A percentile compares a stretch with the other conserved stretches of the same genome.
phyloP scores from a whole-genome alignment of 257 asterid species.

The Ligustrum vulgare region DNA sequence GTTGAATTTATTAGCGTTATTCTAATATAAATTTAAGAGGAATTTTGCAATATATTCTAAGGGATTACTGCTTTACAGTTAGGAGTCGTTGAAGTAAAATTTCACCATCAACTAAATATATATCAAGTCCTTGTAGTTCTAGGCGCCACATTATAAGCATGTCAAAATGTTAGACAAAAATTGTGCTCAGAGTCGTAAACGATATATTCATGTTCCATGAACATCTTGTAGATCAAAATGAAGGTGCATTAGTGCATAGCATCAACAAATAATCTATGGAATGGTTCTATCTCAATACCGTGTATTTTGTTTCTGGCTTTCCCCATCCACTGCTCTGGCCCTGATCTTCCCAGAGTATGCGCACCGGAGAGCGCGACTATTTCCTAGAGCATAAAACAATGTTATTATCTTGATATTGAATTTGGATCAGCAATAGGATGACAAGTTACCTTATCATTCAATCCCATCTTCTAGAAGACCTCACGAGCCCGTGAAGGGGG shows the following conservation, averaged over 20 bases:
- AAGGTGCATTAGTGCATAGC: constrained; percentile 22
- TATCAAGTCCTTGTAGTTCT: too few species aligned
- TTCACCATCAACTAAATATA: too few species aligned
- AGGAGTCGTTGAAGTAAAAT: too few species aligned
- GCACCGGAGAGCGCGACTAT: constrained; percentile 99
- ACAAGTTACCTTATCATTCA: constrained; percentile 75
- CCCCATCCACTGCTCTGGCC: constrained; percentile 99
- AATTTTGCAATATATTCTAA: too few species aligned
- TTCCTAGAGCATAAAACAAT: constrained; percentile 56
- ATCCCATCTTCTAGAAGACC: constrained; percentile 93
- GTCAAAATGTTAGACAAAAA: too few species aligned
- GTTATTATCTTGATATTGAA: constrained; percentile 14
- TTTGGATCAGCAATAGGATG: constrained; percentile 10
- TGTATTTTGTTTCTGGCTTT: constrained; percentile 89
- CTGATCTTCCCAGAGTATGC: constrained; percentile 92
- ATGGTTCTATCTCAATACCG: constrained; percentile 46
- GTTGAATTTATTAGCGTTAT: too few species aligned
- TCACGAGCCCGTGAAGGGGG: constrained; percentile 98
- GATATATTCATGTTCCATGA: too few species aligned
- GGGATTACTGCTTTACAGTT: too few species aligned
- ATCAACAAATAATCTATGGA: constrained; percentile 15
- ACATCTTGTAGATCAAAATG: too few species aligned
- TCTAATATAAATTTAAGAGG: too few species aligned
- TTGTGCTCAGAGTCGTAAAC: too few species aligned
- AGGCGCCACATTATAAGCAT: too few species aligned